Base-by-base conservation (phyloP, 2,329 filamentous ascomycete species). In the Phyllachora maydis region DNA sequence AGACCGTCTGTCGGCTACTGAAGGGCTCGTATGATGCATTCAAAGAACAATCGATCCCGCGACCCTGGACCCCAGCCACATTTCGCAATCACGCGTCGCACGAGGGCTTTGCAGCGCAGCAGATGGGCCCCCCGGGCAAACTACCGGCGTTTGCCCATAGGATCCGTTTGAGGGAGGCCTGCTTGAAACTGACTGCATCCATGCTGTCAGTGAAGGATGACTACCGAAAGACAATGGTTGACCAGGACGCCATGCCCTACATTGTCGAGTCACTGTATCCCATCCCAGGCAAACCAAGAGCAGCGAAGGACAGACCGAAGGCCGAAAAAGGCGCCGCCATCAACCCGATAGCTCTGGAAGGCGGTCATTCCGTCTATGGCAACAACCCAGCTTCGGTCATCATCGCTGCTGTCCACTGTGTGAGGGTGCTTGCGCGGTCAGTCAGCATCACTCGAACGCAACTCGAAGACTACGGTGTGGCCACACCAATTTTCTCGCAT, bases 371-470 rank as follows among this genome's bases (percentile, higher is more conserved):
- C 4, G 31, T 26, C 2, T 76, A 75, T 35, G 81, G 79, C 3
- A 47, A 42, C 14, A 93, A 95, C 36, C 72, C 82, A 2, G 57
- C 67, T 6, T 52, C 65, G 4, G 83, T 92, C 12, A 57, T 95
- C 12, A 60, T 90, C 26, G 82, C 83, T 11, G 85, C 81, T 2
- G 93, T 83, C 40, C 72, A 78, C 38, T 70, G 77, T 14, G 65
- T 82, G 14, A 65, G 78, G 31, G 77, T 82, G 42, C 55, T 95
- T 22, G 79, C 81, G 3, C 67, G 88, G 19, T 92, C 82, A 1
- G 73, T 92, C 12, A 77, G 67, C 41, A 71, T 85, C 20, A 51
- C 95, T 11, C 59, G 88, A 23, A 95, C 88, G 3, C 76, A 74
- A 23, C 52, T 98, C 22, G 78, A 92, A 28, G 88, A 98, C 45